These are phyloP conservation scores for Elongisporangium undulatum DNA, from an alignment of 352 stramenopile species.

Conservation along the genomic window DNA sequence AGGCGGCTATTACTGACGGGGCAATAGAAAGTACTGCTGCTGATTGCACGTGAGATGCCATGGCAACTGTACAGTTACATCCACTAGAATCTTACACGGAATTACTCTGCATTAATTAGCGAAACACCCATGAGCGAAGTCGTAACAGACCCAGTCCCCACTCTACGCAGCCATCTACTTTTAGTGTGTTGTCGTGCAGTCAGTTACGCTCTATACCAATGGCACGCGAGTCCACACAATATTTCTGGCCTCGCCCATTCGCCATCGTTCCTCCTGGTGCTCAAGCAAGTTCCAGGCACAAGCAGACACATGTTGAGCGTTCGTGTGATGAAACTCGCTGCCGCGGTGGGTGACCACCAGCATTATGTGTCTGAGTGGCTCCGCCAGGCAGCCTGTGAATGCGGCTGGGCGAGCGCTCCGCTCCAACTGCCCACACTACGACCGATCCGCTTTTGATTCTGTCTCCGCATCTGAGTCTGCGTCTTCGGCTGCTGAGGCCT, in stretches of 20 bases:
- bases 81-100: too few relatives aligned
- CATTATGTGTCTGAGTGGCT: not conserved
- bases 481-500: not conserved
- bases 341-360: not conserved
- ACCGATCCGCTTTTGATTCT: not conserved
- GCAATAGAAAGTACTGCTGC: too few relatives aligned
- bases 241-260: not conserved
- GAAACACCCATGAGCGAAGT: too few relatives aligned
- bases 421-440: not conserved
- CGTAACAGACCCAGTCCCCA: too few relatives aligned
- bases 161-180: not conserved
- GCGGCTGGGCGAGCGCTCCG: not conserved
- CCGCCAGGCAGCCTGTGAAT: not conserved
- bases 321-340: not conserved
- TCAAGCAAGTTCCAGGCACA: not conserved
- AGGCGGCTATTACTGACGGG: too few relatives aligned
- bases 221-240: not conserved
- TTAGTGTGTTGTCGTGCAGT: not conserved
- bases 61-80: too few relatives aligned
- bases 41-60: too few relatives aligned
- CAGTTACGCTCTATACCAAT: not conserved
- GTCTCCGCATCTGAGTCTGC: not conserved
- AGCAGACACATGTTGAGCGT: not conserved
- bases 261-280: not conserved
- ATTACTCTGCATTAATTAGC: too few relatives aligned